These are phyloP conservation scores for Colletotrichum tanaceti DNA, from an alignment of 2,329 filamentous ascomycete species.

Conservation along the genomic window DNA sequence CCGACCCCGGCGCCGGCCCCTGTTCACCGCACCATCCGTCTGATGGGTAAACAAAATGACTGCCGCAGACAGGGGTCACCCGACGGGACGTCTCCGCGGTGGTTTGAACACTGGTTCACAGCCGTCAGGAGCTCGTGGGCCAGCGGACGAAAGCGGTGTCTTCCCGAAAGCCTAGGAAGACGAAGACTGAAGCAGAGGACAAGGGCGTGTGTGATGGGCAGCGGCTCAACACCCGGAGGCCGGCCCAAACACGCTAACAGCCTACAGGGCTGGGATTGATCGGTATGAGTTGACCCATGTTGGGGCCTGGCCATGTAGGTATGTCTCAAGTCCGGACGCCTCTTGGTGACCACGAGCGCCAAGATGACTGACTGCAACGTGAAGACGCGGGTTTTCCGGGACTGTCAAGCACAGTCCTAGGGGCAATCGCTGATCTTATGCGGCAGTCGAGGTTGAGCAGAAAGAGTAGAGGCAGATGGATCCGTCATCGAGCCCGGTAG, in stretches of 20 bases:
- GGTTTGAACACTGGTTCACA: slow-evolving; percentile 30
- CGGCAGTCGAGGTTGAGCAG: neutral
- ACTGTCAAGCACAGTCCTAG: neutral
- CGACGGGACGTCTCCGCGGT: slow-evolving; percentile 24
- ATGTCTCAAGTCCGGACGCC: neutral
- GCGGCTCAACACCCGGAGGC: slow-evolving; percentile 29
- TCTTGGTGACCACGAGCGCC: slow-evolving; percentile 2
- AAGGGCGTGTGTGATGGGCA: slow-evolving; percentile 2
- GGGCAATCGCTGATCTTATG: neutral
- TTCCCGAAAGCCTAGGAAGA: neutral
- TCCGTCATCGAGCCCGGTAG: neutral
- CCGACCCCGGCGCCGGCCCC: slow-evolving; percentile 24
- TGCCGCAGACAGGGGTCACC: slow-evolving; percentile 16
- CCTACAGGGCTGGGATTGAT: slow-evolving; percentile 10
- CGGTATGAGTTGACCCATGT: slow-evolving; percentile 28
- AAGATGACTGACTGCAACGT: neutral
- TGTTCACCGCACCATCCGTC: slow-evolving; percentile 15
- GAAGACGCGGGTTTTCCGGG: neutral
- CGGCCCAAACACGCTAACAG: slow-evolving; percentile 34
- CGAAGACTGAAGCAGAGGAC: too few relatives aligned
- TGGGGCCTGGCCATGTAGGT: slow-evolving; percentile 5
- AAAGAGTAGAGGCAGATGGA: neutral
- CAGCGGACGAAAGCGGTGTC: slow-evolving; percentile 1
- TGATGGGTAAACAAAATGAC: slow-evolving; percentile 27
- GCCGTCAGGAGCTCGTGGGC: slow-evolving; percentile 21